Evolutionary conservation across 2,329 filamentous ascomycete genomes (phyloP).

Genomic region (Dactylellina cionopaga): DNA sequence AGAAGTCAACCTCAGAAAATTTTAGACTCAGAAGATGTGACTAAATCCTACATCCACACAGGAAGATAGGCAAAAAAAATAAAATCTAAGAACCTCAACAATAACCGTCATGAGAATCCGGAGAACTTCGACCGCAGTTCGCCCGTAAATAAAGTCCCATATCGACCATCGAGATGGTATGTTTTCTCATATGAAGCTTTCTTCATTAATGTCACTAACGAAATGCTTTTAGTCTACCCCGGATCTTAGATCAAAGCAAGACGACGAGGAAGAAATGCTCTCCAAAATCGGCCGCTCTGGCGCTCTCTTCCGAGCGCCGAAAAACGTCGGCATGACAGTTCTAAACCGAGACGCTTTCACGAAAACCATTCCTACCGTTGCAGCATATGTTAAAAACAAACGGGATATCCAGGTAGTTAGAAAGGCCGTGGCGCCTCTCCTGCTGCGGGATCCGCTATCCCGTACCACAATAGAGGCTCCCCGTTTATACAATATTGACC

Average conservation of each 20-base stretch:
- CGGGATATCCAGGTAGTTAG: conserved; percentile 79
- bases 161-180: conserved; percentile 28
- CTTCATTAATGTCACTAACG: no score
- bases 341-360: conserved; percentile 87
- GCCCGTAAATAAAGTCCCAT: not conserved
- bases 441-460: conserved; percentile 57
- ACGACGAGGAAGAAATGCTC: conserved; percentile 33
- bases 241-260: not conserved
- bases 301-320: conserved; percentile 50
- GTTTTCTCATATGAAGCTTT: conserved; percentile 9
- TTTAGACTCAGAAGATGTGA: conserved; percentile 5
- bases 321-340: conserved; percentile 60
- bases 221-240: conserved; percentile 16
- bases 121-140: conserved; percentile 4
- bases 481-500: no score
- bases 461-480: conserved; percentile 12
- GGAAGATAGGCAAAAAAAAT: no score
- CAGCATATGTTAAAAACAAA: conserved; percentile 78
- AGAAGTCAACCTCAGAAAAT: conserved; percentile 10
- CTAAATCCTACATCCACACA: not conserved
- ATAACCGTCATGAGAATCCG: not conserved
- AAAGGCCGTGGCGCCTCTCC: conserved; percentile 63
- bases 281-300: conserved; percentile 2
- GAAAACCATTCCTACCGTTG: conserved; percentile 78
- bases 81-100: not conserved